A percentile compares a stretch with the other conserved stretches of the same genome.
Evolutionary conservation across 2,329 filamentous ascomycete species (phyloP).

Genomic region (Rutstroemia sp.): DNA sequence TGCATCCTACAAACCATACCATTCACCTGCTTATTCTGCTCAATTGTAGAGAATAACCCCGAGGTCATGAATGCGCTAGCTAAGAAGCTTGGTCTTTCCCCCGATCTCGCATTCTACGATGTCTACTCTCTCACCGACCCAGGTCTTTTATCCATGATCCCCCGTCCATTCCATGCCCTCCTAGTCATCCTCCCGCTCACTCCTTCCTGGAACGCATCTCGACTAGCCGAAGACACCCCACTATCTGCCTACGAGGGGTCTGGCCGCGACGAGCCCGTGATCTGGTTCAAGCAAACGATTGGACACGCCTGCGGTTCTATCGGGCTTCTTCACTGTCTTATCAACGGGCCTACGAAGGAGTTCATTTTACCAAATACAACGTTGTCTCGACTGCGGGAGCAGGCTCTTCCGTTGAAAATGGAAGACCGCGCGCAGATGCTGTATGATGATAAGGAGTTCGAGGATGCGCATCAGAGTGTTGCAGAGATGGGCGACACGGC

Average conservation of each 20-base stretch:
- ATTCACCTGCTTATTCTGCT: neutral
- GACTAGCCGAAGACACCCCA: constrained; percentile 63
- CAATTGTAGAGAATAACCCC: constrained; percentile 55
- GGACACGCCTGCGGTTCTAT: constrained; percentile 89
- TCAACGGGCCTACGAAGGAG: constrained; percentile 72
- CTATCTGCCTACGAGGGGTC: constrained; percentile 56
- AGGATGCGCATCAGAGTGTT: constrained; percentile 69
- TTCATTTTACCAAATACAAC: constrained; percentile 45
- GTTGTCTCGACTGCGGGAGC: constrained; percentile 40
- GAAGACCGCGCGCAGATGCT: constrained; percentile 62
- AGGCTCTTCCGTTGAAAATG: constrained; percentile 64
- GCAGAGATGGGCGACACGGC: constrained; percentile 69
- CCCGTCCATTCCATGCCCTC: constrained; percentile 79
- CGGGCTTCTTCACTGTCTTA: constrained; percentile 73
- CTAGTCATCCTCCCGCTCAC: constrained; percentile 89
- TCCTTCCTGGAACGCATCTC: constrained; percentile 68
- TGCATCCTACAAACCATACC: neutral
- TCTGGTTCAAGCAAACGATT: constrained; percentile 96
- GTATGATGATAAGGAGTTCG: constrained; percentile 68
- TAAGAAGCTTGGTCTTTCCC: constrained; percentile 75
- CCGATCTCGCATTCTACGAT: constrained; percentile 74
- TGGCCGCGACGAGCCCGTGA: constrained; percentile 66
- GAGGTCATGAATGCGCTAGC: constrained; percentile 80
- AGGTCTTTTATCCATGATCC: constrained; percentile 76
- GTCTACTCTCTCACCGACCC: constrained; percentile 87